Conservation (phyloP, 306 rosid genomes). For the Heteromeles arbutifolia region DNA sequence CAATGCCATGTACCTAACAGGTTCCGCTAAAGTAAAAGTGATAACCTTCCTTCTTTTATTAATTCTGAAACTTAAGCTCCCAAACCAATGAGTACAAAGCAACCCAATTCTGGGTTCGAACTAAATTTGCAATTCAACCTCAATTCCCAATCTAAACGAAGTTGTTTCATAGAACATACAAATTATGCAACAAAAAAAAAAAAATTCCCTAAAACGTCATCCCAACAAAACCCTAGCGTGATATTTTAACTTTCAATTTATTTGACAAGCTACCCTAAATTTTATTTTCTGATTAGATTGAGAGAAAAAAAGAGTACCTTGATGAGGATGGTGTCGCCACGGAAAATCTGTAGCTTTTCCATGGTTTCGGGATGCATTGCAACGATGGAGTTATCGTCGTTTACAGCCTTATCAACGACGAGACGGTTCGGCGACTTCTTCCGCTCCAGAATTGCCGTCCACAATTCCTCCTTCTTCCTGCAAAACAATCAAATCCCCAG, state of each 20-base stretch:
- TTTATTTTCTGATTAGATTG: not conserved
- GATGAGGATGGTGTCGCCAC: constrained; percentile 51
- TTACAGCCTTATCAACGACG: constrained; percentile 42
- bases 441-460: constrained; percentile 49
- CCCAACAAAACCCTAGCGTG: not conserved
- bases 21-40: not conserved
- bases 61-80: not conserved
- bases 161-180: not conserved
- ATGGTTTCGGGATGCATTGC: constrained; percentile 40
- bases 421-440: constrained; percentile 49
- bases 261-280: not conserved
- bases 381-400: constrained; percentile 50
- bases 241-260: not conserved
- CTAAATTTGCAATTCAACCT: not conserved
- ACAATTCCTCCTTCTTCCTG: constrained; percentile 46
- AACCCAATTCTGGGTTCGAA: not conserved
- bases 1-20: not conserved
- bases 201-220: not conserved
- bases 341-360: constrained; percentile 46
- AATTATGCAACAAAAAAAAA: not conserved
- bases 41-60: not conserved
- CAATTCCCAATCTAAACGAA: not conserved
- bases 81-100: not conserved
- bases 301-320: constrained; percentile 7
- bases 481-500: not conserved